Base-by-base conservation (phyloP, 257 asterid genomes). In the Oldenlandia corymbosa region DNA sequence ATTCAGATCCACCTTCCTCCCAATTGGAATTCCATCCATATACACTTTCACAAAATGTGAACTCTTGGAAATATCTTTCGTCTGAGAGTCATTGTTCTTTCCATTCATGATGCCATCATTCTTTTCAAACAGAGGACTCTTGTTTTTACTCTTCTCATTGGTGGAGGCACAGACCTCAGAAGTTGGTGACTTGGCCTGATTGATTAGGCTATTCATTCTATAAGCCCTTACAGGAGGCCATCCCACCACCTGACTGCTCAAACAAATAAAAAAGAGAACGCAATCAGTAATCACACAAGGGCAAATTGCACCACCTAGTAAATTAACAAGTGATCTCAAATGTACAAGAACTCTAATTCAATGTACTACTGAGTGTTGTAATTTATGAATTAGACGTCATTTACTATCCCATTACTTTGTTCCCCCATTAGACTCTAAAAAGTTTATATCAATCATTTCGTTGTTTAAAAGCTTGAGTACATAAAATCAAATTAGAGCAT, bases 1-100 rank as follows among this genome's bases (percentile, higher is more conserved):
- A 72, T 73, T 82, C 66, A 88, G 81, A 74, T 91, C 98, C 18
- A 88, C 80, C 73, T 88, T 91, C 76, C 98, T 81, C 59, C 98
- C 98, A 51, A 91, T 88, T 5, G 86, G 76, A 57, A 81, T 66
- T 75, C 98, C 94, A 64, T 91, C 98, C 96, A 84, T 83, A 76
- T 81, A 83, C 78, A 86, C 98, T 86, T 91, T 91, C 62, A 91
- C 95, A 71, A 84, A 91, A 24, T 80, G 70, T 48, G 95, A 81
- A 24, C 72, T 70, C 59, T 75, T 85, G 48, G 57, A 36, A 58
- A 62, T 60, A 52, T 76, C 76, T 55, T 68, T 72, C 62, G 62
- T 79, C 76, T 71, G 76, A 8, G 78, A 59, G 27, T 26, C 68
- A 46, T 31, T 73, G 69, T 68, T 66, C 61, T 58, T 76, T 69